Conservation (phyloP, 2,329 filamentous ascomycete species). For the Laburnicola sp. region DNA sequence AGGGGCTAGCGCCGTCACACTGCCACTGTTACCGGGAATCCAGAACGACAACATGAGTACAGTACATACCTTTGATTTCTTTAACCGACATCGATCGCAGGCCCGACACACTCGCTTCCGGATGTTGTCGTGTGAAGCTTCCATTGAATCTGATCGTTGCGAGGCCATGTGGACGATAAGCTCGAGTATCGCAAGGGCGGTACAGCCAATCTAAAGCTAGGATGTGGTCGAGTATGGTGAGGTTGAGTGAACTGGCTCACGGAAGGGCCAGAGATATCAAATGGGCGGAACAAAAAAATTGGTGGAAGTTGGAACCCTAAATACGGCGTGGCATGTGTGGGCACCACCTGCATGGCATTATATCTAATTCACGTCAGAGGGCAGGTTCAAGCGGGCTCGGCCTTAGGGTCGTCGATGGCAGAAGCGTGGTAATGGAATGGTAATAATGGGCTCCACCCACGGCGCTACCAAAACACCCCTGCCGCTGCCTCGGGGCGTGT, state of each 20-base stretch:
- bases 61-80: slow-evolving; percentile 67
- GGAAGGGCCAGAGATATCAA: slow-evolving; percentile 9
- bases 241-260: slow-evolving; percentile 8
- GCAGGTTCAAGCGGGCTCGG: slow-evolving; percentile 44
- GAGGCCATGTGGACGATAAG: slow-evolving; percentile 33
- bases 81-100: slow-evolving; percentile 66
- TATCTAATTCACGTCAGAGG: slow-evolving; percentile 46
- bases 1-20: slow-evolving; percentile 66
- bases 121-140: slow-evolving; percentile 51
- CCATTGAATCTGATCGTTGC: slow-evolving; percentile 44
- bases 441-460: slow-evolving; percentile 35
- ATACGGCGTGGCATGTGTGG: slow-evolving; percentile 35
- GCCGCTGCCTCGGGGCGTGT: slow-evolving; percentile 25
- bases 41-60: background rate
- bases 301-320: slow-evolving; percentile 33
- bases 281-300: slow-evolving; percentile 12
- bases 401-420: slow-evolving; percentile 30
- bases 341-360: slow-evolving; percentile 43
- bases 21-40: slow-evolving; percentile 20
- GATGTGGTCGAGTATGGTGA: slow-evolving; percentile 12
- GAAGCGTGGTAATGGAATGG: slow-evolving; percentile 32
- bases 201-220: slow-evolving; percentile 2
- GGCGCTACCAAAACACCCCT: slow-evolving; percentile 33
- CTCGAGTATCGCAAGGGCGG: background rate
- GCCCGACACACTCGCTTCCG: slow-evolving; percentile 68